Base-by-base conservation (phyloP, 371 early-diverging fungal species). In the Nematocida sp. region DNA sequence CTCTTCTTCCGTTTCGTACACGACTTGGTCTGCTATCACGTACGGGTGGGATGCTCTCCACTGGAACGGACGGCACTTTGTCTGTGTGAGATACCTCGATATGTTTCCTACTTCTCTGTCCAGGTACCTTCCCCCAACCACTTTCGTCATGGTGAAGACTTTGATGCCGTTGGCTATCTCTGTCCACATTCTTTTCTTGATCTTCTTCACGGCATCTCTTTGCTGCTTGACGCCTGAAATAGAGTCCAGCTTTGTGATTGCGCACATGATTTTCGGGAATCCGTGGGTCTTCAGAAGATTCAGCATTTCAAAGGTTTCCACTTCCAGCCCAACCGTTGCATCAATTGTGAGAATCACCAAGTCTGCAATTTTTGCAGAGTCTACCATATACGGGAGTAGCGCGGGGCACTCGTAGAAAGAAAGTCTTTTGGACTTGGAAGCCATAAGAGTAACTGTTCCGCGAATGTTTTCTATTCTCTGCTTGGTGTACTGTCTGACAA, bases 241-340 rank as follows among this genome's bases (percentile, higher is more conserved):
- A 32, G n/a, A 19, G 53, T 70, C 74, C 19, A 70, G 17, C 46
- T 70, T 70, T 2, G 78, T 79, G 8, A 79, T 54, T 25, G 77
- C 67, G 65, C 74, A 76, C 31, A 78, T 27, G 4, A 97, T 88
- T 75, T 91, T 91, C 11, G 95, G 92, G 80, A 95, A 92, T 25
- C 97, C 97, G 76, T 96, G 96, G 1, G 90, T 87, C 79, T 94
- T 95, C 36, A 96, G 85, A 64, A 97, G 87, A 80, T 93, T 94
- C 32, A 97, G 85, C 82, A 93, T 94, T 86, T 99, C 99, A 78
- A 97, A 95, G 0, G 95, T 95, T 87, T 95, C 96, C 94, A 94
- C 95, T 83, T 96, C 96, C 82, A 97, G 90, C 80, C 89, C 94
- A 27, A 64, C 46, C 78, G 88, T 89, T 2, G 93, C 94, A 80